Evolutionary conservation across 805 yeast species (phyloP), one percentile per base, ranked within the genome.

Genomic region (Kazachstania taianensis): DNA sequence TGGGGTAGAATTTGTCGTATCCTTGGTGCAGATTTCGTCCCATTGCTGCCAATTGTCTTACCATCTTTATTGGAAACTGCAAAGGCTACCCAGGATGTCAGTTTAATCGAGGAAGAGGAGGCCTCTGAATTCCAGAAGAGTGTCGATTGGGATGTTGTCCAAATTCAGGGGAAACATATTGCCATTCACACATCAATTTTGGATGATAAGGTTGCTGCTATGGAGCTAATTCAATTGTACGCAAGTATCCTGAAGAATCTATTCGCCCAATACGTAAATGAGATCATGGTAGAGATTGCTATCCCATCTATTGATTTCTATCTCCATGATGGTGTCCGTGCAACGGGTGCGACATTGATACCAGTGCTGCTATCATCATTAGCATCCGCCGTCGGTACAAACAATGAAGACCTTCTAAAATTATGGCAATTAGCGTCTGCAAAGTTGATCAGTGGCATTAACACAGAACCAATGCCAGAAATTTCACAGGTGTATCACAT

Each of bases 81-180:
- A 6, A 84, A 78, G 53, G 87, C 92, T 9, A 72, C 85, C 15
- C 96, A 89, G 50, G 96, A 86, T 55, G 77, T 89, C 39, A 79
- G 89, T 28, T 64, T 92, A 31, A 72, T 92, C 36, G 97, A 89
- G 48, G 80, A 75, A 41, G 95, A 87, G 45, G 87, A 80, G 40
- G 94, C 94, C 38, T 92, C 82, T 33, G 83, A 82, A 45, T 75
- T 75, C 44, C 81, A 77, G 48, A 78, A 76, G 51, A 82, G 84
- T 49, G 94, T 86, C 36, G 96, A 86, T 42, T 92, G 96, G 92
- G 97, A 92, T 52, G 92, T 92, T 31, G 78, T 92, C 37, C 85
- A 85, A 47, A 66, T 87, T 30, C 77, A 84, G 20, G 98, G 97
- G 36, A 87, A 85, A 58, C 87, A 84, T 52, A 75, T 92, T 50